These are phyloP conservation scores for Waltergamsia citrina DNA, from an alignment of 2,329 filamentous ascomycete species.

Conservation along the genomic window DNA sequence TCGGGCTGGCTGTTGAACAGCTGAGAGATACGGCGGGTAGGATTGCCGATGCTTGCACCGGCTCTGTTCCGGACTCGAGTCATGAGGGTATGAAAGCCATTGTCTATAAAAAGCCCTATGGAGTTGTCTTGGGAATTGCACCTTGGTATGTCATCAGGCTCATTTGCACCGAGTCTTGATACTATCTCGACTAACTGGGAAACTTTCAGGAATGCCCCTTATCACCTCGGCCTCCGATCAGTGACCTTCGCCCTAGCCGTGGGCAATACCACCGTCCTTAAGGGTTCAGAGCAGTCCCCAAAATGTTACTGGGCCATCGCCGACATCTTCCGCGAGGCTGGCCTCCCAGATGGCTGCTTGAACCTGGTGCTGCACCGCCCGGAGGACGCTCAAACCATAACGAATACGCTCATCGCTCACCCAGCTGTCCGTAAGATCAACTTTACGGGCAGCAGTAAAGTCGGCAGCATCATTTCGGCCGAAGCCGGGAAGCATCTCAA, in stretches of 20 bases:
- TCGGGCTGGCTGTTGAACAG: constrained; percentile 15
- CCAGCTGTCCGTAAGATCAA: constrained; percentile 23
- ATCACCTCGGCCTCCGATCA: constrained; percentile 3
- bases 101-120: constrained; percentile 32
- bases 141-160: constrained; percentile 14
- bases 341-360: constrained; percentile 60
- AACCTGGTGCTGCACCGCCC: constrained; percentile 57
- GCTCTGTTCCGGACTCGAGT: constrained; percentile 14
- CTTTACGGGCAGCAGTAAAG: constrained; percentile 31
- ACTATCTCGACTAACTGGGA: too few relatives aligned
- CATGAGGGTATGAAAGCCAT: constrained; percentile 34
- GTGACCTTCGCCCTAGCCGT: constrained; percentile 39
- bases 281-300: constrained; percentile 57
- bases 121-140: constrained; percentile 18
- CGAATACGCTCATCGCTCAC: constrained; percentile 49
- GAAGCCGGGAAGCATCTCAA: constrained; percentile 29
- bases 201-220: constrained; percentile 3
- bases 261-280: constrained; percentile 63
- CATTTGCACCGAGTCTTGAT: too few relatives aligned
- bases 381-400: constrained; percentile 54
- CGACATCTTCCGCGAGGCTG: constrained; percentile 57
- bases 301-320: constrained; percentile 50
- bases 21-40: constrained; percentile 24
- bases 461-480: constrained; percentile 29
- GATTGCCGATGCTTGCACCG: constrained; percentile 15